Base-by-base conservation (phyloP, 805 yeast genomes). In the Yarrowia deformans region DNA sequence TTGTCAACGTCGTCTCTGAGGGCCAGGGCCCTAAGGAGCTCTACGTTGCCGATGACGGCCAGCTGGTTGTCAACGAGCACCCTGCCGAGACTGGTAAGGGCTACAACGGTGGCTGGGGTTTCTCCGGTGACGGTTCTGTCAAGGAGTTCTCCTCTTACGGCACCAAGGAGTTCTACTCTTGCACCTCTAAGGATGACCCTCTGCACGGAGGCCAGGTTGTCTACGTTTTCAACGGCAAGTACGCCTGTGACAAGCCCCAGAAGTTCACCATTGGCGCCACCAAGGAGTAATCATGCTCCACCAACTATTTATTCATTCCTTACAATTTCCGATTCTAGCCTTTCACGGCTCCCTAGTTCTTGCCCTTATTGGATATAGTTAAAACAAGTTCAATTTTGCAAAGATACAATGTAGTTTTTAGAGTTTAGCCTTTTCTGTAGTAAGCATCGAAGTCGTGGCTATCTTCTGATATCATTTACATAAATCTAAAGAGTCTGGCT, bases 101-200 rank as follows among this genome's bases (percentile, higher is more conserved):
- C 32, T 54, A 35, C 32, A 35, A 54, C 43, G 58, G 58, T 7
- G 58, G 58, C 58, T 54, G 58, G 58, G 43, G 58, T 13, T 54
- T 54, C 43, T 16, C 18, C 16, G 58, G 58, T 13, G 58, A 54
- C 43, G 58, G 58, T 3, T 54, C 58, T 18, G 58, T 54, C 43
- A 54, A 54, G 43, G 42, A 35, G 42, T 35, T 54, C 32, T 54
- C 58, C 13, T 54, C 42, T 37, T 54, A 54, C 43, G 58, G 58
- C 34, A 37, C 58, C 32, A 32, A n/a, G n/a, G 32, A 54, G 18
- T 54, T 35, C 43, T 54, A 54, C 58, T 54, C 58, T 54, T 54
- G 58, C 34, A 6, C 7, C 3, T 54, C 58, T 6, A 19, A 9
- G 1, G 43, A 35, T 16, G 58, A 54, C 34, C 58, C 58, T 54